Percentiles rank a stretch among this genome's conserved stretches.
phyloP scores from a whole-genome alignment of 345 rosid genomes.

The Conringia planisiliqua region DNA sequence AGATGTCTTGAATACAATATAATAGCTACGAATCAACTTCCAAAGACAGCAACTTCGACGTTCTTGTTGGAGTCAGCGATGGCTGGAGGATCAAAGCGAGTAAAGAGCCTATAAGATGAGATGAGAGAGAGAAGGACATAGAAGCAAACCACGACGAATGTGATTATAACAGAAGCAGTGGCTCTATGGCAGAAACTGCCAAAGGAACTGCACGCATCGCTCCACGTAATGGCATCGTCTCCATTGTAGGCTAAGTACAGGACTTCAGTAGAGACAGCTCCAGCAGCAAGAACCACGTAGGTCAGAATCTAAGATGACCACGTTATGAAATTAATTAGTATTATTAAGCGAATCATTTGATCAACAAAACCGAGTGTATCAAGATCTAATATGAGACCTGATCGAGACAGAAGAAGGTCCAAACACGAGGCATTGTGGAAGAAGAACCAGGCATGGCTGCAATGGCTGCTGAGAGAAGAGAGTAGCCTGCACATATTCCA shows the following conservation, averaged over 20 bases:
- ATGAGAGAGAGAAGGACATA: conserved; percentile 55
- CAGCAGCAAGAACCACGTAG: conserved; percentile 67
- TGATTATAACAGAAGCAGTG: conserved; percentile 53
- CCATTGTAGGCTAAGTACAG: conserved; percentile 70
- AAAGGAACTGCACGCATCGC: conserved; percentile 59
- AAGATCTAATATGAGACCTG: conserved; percentile 41
- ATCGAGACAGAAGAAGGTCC: conserved; percentile 90
- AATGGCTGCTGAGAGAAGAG: conserved; percentile 76
- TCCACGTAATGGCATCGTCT: conserved; percentile 68
- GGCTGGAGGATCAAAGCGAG: conserved; percentile 65
- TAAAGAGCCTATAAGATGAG: conserved; percentile 84
- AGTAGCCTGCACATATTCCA: conserved; percentile 96
- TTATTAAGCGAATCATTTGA: not conserved
- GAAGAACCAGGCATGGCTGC: conserved; percentile 69
- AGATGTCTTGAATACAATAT: not conserved
- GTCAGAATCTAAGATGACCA: conserved; percentile 49
- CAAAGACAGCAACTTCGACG: conserved; percentile 42
- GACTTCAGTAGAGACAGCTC: conserved; percentile 64
- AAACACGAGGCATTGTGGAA: conserved; percentile 61
- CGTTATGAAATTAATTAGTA: not conserved
- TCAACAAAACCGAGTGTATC: not conserved
- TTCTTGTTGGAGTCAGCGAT: conserved; percentile 33
- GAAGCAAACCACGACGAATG: conserved; percentile 48
- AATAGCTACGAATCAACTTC: conserved; percentile 16
- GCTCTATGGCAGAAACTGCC: conserved; percentile 73